Evolutionary conservation across 805 yeast genomes (phyloP).

Genomic region (Cyberlindnera mycetangii): DNA sequence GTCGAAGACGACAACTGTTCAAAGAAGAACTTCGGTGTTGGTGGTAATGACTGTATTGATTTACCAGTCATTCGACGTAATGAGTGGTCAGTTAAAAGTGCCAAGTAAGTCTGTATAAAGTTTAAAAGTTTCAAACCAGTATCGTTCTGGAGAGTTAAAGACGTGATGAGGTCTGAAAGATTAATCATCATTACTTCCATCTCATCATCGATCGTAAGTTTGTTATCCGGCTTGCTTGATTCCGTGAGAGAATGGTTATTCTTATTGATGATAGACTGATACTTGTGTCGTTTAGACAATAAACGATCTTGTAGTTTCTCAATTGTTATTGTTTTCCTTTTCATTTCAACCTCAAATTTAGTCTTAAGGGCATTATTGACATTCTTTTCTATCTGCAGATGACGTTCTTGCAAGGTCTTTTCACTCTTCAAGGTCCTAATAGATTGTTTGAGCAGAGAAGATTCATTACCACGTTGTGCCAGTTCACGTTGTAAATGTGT

Average conservation of each 20-base stretch:
- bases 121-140: conserved; percentile 8
- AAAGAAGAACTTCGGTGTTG: conserved; percentile 19
- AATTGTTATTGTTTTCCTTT: conserved; percentile 16
- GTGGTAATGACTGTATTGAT: conserved; percentile 7
- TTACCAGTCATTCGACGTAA: background rate
- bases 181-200: conserved; percentile 20
- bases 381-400: conserved; percentile 10
- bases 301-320: conserved; percentile 20
- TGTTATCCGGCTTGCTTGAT: background rate
- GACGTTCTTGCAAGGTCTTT: conserved; percentile 3
- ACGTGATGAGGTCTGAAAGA: conserved; percentile 18
- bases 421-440: conserved; percentile 1
- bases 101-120: conserved; percentile 10
- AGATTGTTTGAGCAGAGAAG: background rate
- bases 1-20: conserved; percentile 3
- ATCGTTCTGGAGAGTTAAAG: conserved; percentile 15
- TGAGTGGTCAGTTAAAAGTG: conserved; percentile 6
- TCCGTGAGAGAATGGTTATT: conserved; percentile 1
- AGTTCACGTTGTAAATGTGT: background rate
- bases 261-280: conserved; percentile 6
- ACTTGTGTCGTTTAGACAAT: conserved; percentile 11
- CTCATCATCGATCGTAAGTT: conserved; percentile 20
- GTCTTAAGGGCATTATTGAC: conserved; percentile 14
- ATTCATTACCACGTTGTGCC: conserved; percentile 2
- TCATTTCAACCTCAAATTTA: conserved; percentile 24